Base-by-base conservation (phyloP, 2,329 filamentous ascomycete genomes). In the Sporothrix mexicana region DNA sequence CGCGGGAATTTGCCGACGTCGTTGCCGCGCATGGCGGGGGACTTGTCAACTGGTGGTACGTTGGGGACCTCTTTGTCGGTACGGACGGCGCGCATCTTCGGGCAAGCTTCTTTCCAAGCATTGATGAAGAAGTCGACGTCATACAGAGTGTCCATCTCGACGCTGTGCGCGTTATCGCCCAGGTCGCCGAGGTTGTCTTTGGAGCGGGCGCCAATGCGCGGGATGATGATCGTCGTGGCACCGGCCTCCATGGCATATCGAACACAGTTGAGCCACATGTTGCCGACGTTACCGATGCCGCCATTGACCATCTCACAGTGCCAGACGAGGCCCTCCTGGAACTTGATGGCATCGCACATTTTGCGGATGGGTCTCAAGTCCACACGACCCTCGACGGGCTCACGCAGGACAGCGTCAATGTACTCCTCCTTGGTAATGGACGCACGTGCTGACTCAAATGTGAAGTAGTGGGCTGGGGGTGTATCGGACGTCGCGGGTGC, bases 191-290 rank as follows among this genome's bases (percentile, higher is more conserved):
- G 73, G 62, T 74, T 76, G 15, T 61, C 49, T 20, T 55, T 77
- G 70, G 43, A 73, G 64, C 62, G 79, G 74, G 69, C 78, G 77
- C 55, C 74, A 75, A 67, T 75, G 59, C 47, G 75, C 51, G 74
- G 79, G 71, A 70, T 72, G 10, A 66, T 73, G n/a, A 73, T 74
- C n/a, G 70, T 78, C 69, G 73, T 78, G 68, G 64, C 73, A 64
- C 74, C 74, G 2, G 74, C 75, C 72, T 81, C 79, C 47, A 83
- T 80, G 6, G 81, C 80, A 71, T 79, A 81, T 70, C 80, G 78
- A 8, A 82, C 72, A 74, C 81, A 83, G 73, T 80, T 81, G 55
- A 82, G 75, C 71, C 81, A 76, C 59, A 80, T 79, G 73, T 81
- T 80, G 69, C 80, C 77, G 10, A 81, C 77, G 62, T 82, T 81